Evolutionary conservation across 805 yeast genomes (phyloP).

Genomic region (Barnettozyma sucrosica): DNA sequence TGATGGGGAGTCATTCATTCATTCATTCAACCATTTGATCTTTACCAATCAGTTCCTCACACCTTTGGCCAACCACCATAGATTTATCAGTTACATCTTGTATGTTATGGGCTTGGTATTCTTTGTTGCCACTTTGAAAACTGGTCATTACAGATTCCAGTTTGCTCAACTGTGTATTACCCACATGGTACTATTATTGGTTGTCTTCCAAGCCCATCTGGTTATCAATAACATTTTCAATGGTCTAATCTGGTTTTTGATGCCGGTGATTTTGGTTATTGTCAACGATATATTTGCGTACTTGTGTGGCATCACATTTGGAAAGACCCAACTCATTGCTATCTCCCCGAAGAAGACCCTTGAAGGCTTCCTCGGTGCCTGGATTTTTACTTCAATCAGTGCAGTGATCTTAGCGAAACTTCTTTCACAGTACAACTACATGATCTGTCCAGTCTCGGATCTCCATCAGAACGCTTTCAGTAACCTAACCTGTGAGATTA

Average conservation of each 20-base stretch:
- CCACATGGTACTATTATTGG: conserved; percentile 86
- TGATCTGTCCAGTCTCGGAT: conserved; percentile 83
- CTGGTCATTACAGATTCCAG: conserved; percentile 86
- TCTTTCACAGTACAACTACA: conserved; percentile 59
- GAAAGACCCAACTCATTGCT: conserved; percentile 84
- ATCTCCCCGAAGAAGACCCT: conserved; percentile 96
- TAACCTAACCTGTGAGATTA: conserved; percentile 67
- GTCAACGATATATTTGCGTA: conserved; percentile 96
- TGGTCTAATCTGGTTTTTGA: conserved; percentile 90
- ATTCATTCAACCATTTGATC: conserved; percentile 52
- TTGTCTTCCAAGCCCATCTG: conserved; percentile 91
- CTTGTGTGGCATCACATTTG: conserved; percentile 94
- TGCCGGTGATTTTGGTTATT: conserved; percentile 88
- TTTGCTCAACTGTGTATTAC: conserved; percentile 91
- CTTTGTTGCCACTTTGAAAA: conserved; percentile 83
- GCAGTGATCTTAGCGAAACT: conserved; percentile 62
- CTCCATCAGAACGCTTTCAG: conserved; percentile 56
- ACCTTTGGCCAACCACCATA: conserved; percentile 70
- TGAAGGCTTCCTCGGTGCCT: conserved; percentile 96
- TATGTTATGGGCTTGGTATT: conserved; percentile 85
- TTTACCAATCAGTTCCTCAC: conserved; percentile 47
- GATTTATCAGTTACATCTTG: conserved; percentile 74
- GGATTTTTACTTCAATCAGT: conserved; percentile 84
- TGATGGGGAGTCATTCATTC: conserved; percentile 78
- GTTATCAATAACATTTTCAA: conserved; percentile 83